Evolutionary conservation across 1,284 basidiomycete species (phyloP), one percentile per base, ranked within the genome.

Genomic region (Neonothopanus nambi): DNA sequence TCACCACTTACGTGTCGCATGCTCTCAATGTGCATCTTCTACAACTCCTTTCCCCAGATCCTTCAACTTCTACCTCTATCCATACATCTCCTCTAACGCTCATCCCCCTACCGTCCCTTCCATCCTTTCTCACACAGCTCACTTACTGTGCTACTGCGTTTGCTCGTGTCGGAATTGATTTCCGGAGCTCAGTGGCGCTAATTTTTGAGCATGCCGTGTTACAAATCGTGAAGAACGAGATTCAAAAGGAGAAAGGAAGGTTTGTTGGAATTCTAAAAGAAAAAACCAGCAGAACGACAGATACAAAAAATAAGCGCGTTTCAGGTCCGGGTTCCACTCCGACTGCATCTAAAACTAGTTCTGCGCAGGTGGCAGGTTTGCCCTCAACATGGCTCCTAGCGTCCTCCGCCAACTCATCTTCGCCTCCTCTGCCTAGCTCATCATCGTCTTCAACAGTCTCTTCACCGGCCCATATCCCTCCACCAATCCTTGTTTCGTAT

Each of bases 71-170:
- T 24, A 7, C 35, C 30, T 26, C 75, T 88, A 23, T 13, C 2
- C 30, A 33, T 8, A 8, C 30, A 2, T 33, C 30, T 13, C 49
- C 57, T 26, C 46, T 55, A 28, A 80, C 70, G 3, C 75, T 78
- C 50, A 67, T 70, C 49, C 78, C 89, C 0, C 79, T 76, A 6
- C 59, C 87, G 0, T 76, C 88, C 2, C 80, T 96, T 44, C 85
- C 89, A 1, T 89, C 93, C 7, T 79, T 97, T 44, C 44, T 95
- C 50, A 95, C 94, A 0, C 95, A 97, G 63, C 80, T 98, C 42
- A 90, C 91, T 8, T 97, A 97, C 70, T 96, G 93, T 66, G 86
- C 91, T 4, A 84, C 87, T n/a, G 93, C 94, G 0, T 95, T 96
- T 64, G 80, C 91, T 0, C 84, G 93, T n/a, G 81, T 93, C n/a